phyloP scores from a whole-genome alignment of 345 rosid genomes.

The Excoecaria cochinchinensis region DNA sequence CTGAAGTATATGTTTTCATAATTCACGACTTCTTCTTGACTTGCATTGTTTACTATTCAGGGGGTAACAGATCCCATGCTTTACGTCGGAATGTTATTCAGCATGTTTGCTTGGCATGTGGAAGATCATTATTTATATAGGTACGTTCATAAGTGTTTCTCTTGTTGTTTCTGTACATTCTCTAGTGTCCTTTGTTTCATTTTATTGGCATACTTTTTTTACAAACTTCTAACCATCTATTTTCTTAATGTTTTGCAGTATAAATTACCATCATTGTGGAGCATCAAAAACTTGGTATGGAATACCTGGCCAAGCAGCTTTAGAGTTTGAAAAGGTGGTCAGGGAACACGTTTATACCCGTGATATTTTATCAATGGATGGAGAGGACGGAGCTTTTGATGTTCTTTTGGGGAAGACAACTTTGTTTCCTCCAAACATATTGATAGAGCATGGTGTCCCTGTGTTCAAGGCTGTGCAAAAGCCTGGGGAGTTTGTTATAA shows the following conservation, averaged over 20 bases:
- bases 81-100: conserved; percentile 98
- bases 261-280: conserved; percentile 98
- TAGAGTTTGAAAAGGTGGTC: conserved; percentile 87
- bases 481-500: conserved; percentile 91
- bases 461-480: conserved; percentile 97
- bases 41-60: conserved; percentile 48
- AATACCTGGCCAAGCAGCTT: conserved; percentile 91
- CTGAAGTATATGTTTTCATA: neutral
- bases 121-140: conserved; percentile 99
- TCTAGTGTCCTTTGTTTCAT: neutral
- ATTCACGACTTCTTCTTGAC: conserved; percentile 2
- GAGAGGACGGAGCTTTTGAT: conserved; percentile 97
- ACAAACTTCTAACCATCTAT: conserved; percentile 1
- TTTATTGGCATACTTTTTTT: neutral
- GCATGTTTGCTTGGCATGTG: conserved; percentile 99
- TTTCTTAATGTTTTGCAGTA: conserved; percentile 42
- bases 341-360: conserved; percentile 73
- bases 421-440: conserved; percentile 84
- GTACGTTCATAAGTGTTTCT: conserved; percentile 31
- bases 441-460: conserved; percentile 81
- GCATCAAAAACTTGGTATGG: conserved; percentile 99
- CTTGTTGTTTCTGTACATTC: neutral
- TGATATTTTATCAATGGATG: conserved; percentile 70
- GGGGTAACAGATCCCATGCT: conserved; percentile 99
- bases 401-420: conserved; percentile 97